phyloP scores from a whole-genome alignment of 768 basidiomycete species.

The Mycena crocata region DNA sequence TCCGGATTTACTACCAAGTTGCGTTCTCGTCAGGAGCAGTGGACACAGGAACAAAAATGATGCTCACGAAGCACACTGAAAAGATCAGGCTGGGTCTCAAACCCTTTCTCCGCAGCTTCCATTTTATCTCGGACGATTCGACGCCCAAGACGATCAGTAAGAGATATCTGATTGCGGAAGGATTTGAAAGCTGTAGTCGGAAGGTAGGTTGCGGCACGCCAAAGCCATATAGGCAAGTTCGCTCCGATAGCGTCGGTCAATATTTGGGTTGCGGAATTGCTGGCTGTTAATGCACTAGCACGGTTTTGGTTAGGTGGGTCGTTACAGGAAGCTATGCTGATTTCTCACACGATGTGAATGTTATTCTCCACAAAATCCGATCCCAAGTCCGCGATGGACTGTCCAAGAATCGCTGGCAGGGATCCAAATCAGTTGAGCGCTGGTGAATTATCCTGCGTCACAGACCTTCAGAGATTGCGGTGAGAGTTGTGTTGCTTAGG shows the following conservation, averaged over 20 bases:
- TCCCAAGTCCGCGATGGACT: too few species aligned
- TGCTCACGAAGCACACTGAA: constrained; percentile 2
- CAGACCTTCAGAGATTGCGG: background rate
- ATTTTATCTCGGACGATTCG: background rate
- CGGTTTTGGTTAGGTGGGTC: too few species aligned
- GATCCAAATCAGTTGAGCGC: too few species aligned
- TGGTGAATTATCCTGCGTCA: too few species aligned
- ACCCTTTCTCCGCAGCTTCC: constrained; percentile 4
- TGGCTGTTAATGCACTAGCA: too few species aligned
- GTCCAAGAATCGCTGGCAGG: too few species aligned
- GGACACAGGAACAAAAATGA: background rate
- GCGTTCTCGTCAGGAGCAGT: constrained; percentile 1
- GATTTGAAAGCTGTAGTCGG: constrained; percentile 15
- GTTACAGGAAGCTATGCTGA: too few species aligned
- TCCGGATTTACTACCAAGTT: background rate
- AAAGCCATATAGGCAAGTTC: constrained; percentile 6
- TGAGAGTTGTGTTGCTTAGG: constrained; percentile 1
- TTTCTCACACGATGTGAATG: too few species aligned
- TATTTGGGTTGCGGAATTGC: background rate
- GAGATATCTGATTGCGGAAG: constrained; percentile 1
- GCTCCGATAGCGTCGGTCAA: constrained; percentile 14
- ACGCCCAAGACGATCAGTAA: constrained; percentile 1
- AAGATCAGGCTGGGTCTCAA: constrained; percentile 11
- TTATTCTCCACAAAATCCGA: too few species aligned
- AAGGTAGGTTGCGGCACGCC: constrained; percentile 1